Evolutionary conservation across 768 basidiomycete genomes (phyloP).

Genomic region (Tricholoma sp.): DNA sequence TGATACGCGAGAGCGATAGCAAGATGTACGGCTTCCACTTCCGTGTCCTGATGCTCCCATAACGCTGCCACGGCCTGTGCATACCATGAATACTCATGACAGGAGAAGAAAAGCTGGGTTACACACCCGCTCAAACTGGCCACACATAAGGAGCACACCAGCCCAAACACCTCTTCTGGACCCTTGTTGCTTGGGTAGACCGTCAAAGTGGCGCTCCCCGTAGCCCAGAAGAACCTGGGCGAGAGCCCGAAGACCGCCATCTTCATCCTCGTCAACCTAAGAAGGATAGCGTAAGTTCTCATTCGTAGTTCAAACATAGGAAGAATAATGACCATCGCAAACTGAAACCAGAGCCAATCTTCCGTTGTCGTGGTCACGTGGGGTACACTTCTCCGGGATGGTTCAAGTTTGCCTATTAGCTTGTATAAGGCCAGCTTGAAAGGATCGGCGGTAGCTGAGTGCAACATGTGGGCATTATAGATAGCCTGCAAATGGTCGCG

Average conservation of each 20-base stretch:
- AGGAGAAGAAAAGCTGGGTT: not conserved
- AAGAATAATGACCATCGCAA: slow-evolving; percentile 63
- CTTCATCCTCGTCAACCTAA: slow-evolving; percentile 78
- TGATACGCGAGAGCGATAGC: slow-evolving; percentile 92
- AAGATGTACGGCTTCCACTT: slow-evolving; percentile 92
- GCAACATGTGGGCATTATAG: slow-evolving; percentile 86
- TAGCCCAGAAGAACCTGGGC: slow-evolving; percentile 74
- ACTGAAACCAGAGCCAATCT: slow-evolving; percentile 98
- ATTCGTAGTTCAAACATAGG: not conserved
- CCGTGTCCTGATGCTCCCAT: slow-evolving; percentile 81
- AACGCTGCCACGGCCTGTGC: slow-evolving; percentile 82
- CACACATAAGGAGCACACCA: slow-evolving; percentile 81
- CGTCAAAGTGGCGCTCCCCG: slow-evolving; percentile 79
- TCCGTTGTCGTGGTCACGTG: slow-evolving; percentile 90
- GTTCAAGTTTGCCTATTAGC: slow-evolving; percentile 89
- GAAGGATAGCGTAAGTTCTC: not conserved
- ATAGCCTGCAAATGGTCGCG: slow-evolving; percentile 76
- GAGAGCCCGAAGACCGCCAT: slow-evolving; percentile 66
- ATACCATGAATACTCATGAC: not conserved
- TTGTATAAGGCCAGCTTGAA: slow-evolving; percentile 97
- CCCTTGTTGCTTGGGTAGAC: slow-evolving; percentile 52
- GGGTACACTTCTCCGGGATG: slow-evolving; percentile 68
- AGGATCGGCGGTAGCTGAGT: slow-evolving; percentile 83
- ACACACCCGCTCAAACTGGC: slow-evolving; percentile 88
- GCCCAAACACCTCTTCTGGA: slow-evolving; percentile 71